Evolutionary conservation across 345 rosid genomes (phyloP), one percentile per base, ranked within the genome.

Genomic region (Mangifera indica): DNA sequence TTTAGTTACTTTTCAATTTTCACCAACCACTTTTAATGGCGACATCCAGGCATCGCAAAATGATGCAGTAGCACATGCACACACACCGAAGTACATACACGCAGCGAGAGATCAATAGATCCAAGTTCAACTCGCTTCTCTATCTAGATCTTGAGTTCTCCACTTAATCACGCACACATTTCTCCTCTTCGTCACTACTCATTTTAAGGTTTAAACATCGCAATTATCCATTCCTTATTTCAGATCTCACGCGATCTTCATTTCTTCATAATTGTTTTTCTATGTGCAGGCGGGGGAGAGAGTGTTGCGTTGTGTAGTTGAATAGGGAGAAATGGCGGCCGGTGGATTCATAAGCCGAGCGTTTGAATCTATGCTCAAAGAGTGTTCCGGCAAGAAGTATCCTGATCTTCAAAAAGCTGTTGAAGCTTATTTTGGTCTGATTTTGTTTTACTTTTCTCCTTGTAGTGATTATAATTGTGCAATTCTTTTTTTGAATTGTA

Each of bases 321-420:
- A 45, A 42, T 58, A 66, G 70, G 70, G 58, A 66, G 42, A 17
- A 87, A 64, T 76, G 80, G 99, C 98, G 73, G 99, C 98, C 14
- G 99, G 97, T 29, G 99, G 98, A 25, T 95, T 95, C 69, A 84
- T 95, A 72, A 84, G 79, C 79, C 93, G 99, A 49, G 98, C 98
- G 44, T 92, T 95, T 72, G 98, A 95, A 86, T 83, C 94, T 73
- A 92, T 95, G 86, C 93, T 95, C 76, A 95, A 92, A 82, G 99
- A 95, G 81, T 90, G 96, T 70, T 83, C 87, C 21, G 81, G 90
- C 71, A 92, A 89, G 81, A 92, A 91, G 88, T 81, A 63, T 61
- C 89, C 94, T 57, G 98, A 91, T 86, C 98, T 95, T 74, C 93
- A 86, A 69, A 88, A 86, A 76, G 89, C 99, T 60, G 83, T 95